Evolutionary conservation across 352 stramenopile genomes (phyloP), one percentile per base, ranked within the genome.

Genomic region (Aphanomyces euteiches): DNA sequence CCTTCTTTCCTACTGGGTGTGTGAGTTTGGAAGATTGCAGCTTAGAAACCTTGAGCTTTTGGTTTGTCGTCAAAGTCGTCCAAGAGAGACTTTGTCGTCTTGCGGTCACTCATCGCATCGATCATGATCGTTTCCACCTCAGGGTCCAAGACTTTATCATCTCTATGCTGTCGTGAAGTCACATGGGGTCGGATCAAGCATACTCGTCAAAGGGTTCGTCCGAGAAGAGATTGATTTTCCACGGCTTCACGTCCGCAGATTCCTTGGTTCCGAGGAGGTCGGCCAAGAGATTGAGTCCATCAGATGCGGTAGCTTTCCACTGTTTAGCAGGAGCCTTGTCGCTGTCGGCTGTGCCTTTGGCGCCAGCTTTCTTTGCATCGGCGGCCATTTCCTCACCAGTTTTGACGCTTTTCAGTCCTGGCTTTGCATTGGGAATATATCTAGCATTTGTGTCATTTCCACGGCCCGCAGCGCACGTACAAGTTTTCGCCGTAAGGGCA

Each of bases 231-330:
- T 91, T 93, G 68, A 95, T 83, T 47, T 81, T 81, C 67, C 94
- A 84, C 8, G 77, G 69, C 47, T 90, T 88, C 64, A 73, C 84
- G 47, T 92, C 82, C 0, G 72, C 75, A 15, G 77, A 76, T 12
- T 48, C 36, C 7, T 79, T 84, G 13, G 75, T 47, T 40, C 88
- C 88, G 34, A 97, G 75, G 37, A 97, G 72, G 67, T 93, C 82
- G 0, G 89, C 88, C 34, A 97, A 81, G 41, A 96, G 72, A 63
- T 95, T 96, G 54, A 96, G 78, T 21, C 90, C 90, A 58, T 95
- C 88, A 8, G 69, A 65, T 2, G 87, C 89, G 0, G 84, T 95
- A 3, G 86, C 85, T 72, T 92, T 90, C 69, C 90, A 92, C 7
- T 79, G 69, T 38, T 92, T 91, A 58, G 85, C 76, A 15, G 82